Conservation (phyloP, 768 basidiomycete genomes). For the Russula griseocarnosa region DNA sequence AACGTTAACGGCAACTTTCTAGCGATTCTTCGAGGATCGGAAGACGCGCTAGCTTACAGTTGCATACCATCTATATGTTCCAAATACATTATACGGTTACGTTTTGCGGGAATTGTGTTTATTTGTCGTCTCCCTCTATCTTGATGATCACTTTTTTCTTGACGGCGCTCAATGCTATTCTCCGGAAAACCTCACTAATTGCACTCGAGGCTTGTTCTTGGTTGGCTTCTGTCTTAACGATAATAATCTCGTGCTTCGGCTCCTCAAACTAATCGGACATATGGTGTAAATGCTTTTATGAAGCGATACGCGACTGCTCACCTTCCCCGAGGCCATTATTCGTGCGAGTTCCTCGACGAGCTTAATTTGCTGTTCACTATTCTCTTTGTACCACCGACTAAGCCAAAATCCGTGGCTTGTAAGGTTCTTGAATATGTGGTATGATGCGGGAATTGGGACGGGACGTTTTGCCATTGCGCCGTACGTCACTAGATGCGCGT, state of each 20-base stretch:
- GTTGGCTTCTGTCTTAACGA: constrained; percentile 41
- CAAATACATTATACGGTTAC: constrained; percentile 14
- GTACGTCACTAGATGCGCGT: constrained; percentile 78
- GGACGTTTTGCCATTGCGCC: constrained; percentile 89
- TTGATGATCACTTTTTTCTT: constrained; percentile 50
- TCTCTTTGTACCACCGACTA: constrained; percentile 59
- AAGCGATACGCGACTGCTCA: background rate
- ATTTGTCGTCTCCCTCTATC: constrained; percentile 34
- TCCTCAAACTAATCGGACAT: constrained; percentile 49
- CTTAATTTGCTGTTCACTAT: constrained; percentile 41
- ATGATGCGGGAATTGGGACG: constrained; percentile 60
- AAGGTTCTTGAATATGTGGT: constrained; percentile 83
- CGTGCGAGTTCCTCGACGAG: constrained; percentile 15
- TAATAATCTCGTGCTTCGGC: constrained; percentile 66
- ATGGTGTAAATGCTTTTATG: background rate
- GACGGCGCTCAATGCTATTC: constrained; percentile 37
- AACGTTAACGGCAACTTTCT: background rate
- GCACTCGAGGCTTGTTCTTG: constrained; percentile 38
- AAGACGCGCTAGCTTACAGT: constrained; percentile 56
- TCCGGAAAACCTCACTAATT: constrained; percentile 37
- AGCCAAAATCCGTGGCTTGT: constrained; percentile 78
- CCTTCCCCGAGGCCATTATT: constrained; percentile 22
- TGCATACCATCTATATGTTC: constrained; percentile 25
- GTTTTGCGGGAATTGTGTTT: constrained; percentile 15
- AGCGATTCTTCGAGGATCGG: constrained; percentile 87